A percentile compares a stretch with the other conserved stretches of the same genome.
phyloP scores from a whole-genome alignment of 2,329 filamentous ascomycete species.

The Phyllosticta ampelicida region DNA sequence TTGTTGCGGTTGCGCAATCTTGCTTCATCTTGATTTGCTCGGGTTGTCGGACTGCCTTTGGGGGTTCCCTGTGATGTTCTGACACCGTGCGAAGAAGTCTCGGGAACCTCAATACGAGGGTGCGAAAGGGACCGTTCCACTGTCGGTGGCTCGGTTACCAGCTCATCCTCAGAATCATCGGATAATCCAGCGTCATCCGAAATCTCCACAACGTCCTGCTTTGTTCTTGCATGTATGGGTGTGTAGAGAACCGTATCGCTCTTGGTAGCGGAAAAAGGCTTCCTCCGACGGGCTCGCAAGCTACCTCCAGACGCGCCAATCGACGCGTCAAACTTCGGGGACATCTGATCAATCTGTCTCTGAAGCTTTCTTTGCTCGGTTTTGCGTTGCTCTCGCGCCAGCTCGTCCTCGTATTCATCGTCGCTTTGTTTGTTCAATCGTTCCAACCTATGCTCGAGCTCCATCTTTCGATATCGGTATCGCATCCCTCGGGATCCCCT shows the following conservation, averaged over 20 bases:
- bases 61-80: not conserved
- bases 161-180: constrained; percentile 22
- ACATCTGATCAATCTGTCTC: not conserved
- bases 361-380: constrained; percentile 14
- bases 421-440: constrained; percentile 9
- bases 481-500: constrained; percentile 34
- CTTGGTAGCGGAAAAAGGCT: constrained; percentile 6
- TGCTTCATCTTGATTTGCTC: not conserved
- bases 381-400: constrained; percentile 15
- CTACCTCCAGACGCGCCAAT: constrained; percentile 10
- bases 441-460: constrained; percentile 5
- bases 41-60: not conserved
- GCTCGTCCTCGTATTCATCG: constrained; percentile 16
- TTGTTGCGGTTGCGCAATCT: not conserved
- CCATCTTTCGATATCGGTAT: constrained; percentile 15
- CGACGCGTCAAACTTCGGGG: not conserved
- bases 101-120: constrained; percentile 24
- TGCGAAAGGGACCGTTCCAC: constrained; percentile 10
- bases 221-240: constrained; percentile 13
- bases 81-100: constrained; percentile 22
- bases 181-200: constrained; percentile 14
- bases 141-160: constrained; percentile 14
- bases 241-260: constrained; percentile 18
- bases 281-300: constrained; percentile 12
- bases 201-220: constrained; percentile 14